Conservation (phyloP, 345 rosid species). For the Mallotus nudiflorus region DNA sequence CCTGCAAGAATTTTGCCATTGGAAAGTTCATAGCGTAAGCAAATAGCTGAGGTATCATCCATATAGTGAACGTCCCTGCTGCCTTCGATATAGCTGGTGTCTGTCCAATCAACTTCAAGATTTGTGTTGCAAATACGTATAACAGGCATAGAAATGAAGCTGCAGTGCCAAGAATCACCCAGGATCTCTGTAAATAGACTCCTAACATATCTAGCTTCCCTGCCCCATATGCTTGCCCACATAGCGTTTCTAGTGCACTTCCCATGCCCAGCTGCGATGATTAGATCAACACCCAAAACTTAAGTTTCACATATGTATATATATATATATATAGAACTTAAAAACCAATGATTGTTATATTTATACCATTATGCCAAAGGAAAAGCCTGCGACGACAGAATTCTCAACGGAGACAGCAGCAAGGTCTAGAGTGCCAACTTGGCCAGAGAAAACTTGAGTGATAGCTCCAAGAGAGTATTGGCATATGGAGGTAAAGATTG, state of each 20-base stretch:
- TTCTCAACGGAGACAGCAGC: slow-evolving; percentile 88
- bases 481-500: slow-evolving; percentile 81
- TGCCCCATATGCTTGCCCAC: slow-evolving; percentile 94
- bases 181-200: slow-evolving; percentile 85
- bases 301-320: no score
- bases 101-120: slow-evolving; percentile 69
- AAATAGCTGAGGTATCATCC: slow-evolving; percentile 90
- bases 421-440: slow-evolving; percentile 64
- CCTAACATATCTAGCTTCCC: slow-evolving; percentile 86
- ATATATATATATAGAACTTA: no score
- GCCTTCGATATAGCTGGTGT: slow-evolving; percentile 57
- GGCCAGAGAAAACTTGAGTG: slow-evolving; percentile 80
- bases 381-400: slow-evolving; percentile 93
- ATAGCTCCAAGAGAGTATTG: slow-evolving; percentile 93
- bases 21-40: slow-evolving; percentile 80
- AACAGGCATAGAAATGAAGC: slow-evolving; percentile 52
- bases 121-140: slow-evolving; percentile 58
- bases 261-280: slow-evolving; percentile 88
- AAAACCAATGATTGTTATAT: no score
- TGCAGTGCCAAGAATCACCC: slow-evolving; percentile 72
- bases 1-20: slow-evolving; percentile 74
- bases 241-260: slow-evolving; percentile 89
- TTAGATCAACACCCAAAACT: no score
- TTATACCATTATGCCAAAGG: slow-evolving; percentile 75
- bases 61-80: slow-evolving; percentile 64